Evolutionary conservation across 768 basidiomycete genomes (phyloP).

Genomic region (Trametes villosa): DNA sequence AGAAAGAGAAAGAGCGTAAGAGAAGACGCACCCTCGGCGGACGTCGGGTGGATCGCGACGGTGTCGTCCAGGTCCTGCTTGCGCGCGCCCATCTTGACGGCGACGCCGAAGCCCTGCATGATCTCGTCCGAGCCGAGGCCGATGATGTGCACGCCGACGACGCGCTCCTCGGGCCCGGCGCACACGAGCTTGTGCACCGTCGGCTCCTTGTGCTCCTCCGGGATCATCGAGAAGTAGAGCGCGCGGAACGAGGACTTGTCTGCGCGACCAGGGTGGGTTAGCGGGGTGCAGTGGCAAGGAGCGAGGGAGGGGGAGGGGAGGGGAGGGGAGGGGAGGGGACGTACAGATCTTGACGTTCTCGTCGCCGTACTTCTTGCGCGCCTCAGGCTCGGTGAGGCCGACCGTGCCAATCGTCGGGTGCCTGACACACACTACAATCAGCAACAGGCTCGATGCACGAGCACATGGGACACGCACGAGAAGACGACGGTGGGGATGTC

Average conservation of each 20-base stretch:
- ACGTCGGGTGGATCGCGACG: slow-evolving; percentile 92
- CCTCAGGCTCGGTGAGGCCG: slow-evolving; percentile 92
- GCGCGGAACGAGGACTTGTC: slow-evolving; percentile 82
- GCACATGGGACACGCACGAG: slow-evolving; percentile 62
- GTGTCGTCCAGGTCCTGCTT: slow-evolving; percentile 87
- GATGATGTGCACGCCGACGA: slow-evolving; percentile 95
- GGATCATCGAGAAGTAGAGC: slow-evolving; percentile 91
- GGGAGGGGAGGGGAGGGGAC: slow-evolving; percentile 32
- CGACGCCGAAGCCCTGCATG: slow-evolving; percentile 96
- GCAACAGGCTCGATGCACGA: neutral
- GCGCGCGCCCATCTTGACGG: slow-evolving; percentile 92
- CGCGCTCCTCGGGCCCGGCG: slow-evolving; percentile 87
- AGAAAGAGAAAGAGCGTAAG: neutral
- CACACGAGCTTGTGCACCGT: slow-evolving; percentile 92
- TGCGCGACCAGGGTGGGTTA: slow-evolving; percentile 32
- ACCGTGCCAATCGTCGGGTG: slow-evolving; percentile 97
- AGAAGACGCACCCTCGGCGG: slow-evolving; percentile 65
- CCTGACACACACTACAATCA: slow-evolving; percentile 42
- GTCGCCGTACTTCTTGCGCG: slow-evolving; percentile 85
- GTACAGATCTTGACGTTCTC: slow-evolving; percentile 88
- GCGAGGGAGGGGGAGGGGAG: neutral
- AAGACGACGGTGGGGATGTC: slow-evolving; percentile 97
- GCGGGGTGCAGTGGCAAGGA: slow-evolving; percentile 42
- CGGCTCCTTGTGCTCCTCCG: slow-evolving; percentile 91
- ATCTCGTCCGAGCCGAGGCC: slow-evolving; percentile 93